These are phyloP conservation scores for Conticribra weissflogii DNA, from an alignment of 108 stramenopile species.

Conservation along the genomic window DNA sequence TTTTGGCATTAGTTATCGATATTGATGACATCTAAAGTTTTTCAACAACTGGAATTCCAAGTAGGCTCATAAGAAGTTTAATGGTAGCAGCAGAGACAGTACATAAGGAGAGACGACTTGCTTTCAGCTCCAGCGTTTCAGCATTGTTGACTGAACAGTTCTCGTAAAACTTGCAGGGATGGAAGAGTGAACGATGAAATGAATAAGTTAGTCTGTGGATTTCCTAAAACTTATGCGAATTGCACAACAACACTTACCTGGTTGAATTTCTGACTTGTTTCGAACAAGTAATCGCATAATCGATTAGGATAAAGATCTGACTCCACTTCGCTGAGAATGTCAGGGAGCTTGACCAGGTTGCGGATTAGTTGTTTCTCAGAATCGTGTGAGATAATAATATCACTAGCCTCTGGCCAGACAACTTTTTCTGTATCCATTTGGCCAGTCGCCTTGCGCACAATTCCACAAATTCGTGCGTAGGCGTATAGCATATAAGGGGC, in stretches of 20 bases:
- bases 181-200: slow-evolving; percentile 11
- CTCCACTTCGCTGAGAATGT: slow-evolving; percentile 86
- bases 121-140: slow-evolving; percentile 77
- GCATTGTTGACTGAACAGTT: slow-evolving; percentile 91
- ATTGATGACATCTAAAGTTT: slow-evolving; percentile 86
- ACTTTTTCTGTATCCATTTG: slow-evolving; percentile 63
- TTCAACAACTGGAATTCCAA: slow-evolving; percentile 94
- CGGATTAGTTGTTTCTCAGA: slow-evolving; percentile 90
- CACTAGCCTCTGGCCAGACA: slow-evolving; percentile 69
- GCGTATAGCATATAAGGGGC: slow-evolving; percentile 99
- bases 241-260: slow-evolving; percentile 37
- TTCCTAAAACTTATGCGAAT: too few relatives aligned
- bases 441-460: slow-evolving; percentile 89
- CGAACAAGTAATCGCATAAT: slow-evolving; percentile 94
- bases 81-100: slow-evolving; percentile 91
- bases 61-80: slow-evolving; percentile 75
- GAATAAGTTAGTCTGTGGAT: not conserved
- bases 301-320: slow-evolving; percentile 92
- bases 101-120: slow-evolving; percentile 88
- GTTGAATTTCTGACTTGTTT: slow-evolving; percentile 91
- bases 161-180: slow-evolving; percentile 69
- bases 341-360: slow-evolving; percentile 81
- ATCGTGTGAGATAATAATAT: slow-evolving; percentile 81
- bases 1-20: not conserved
- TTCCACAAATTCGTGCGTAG: slow-evolving; percentile 94